Evolutionary conservation across 2,329 filamentous ascomycete species (phyloP), one percentile per base, ranked within the genome.

Genomic region (Tricladium varicosporioides): DNA sequence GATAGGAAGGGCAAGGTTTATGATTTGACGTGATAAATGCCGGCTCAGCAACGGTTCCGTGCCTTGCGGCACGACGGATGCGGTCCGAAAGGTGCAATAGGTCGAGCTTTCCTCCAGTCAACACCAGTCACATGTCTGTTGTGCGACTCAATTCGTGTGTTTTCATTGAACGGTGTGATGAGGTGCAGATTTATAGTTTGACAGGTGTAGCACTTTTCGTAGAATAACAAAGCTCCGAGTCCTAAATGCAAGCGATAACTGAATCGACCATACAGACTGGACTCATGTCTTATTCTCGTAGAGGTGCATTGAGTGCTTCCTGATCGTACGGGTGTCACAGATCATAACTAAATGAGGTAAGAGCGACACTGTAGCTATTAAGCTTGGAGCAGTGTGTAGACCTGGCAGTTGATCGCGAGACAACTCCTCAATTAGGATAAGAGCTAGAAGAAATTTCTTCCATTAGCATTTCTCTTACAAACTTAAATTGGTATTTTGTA

Each of bases 121-220:
- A 31, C 18, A n/a, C 16, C 15, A 42, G 43, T 36, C 52, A 48
- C 52, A 54, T 48, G 22, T 40, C n/a, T 54, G 18, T 27, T 27
- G 52, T 53, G 51, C 32, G n/a, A 47, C 51, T 22, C 22, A 47
- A 18, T 44, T 42, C 31, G 31, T 15, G 13, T 11, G 14, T 48
- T 15, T 45, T 42, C 42, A 14, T 15, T 54, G 27, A 54, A 44
- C 51, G 51, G 32, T 54, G 44, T 54, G 51, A 54, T 48, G 45
- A 53, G 32, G 33, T 54, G 52, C 45, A 54, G 51, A 49, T 18
- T 9, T 18, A 32, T 42, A 44, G 45, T 52, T 27, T 44, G 49
- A 32, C 40, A 27, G 48, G 16, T 42, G 32, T 11, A 49, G 31
- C 31, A 36, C 49, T 15, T 22, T 45, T 52, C 49, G 49, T 44